Evolutionary conservation across 1,284 basidiomycete species (phyloP).

Genomic region (Sporisorium reilianum): DNA sequence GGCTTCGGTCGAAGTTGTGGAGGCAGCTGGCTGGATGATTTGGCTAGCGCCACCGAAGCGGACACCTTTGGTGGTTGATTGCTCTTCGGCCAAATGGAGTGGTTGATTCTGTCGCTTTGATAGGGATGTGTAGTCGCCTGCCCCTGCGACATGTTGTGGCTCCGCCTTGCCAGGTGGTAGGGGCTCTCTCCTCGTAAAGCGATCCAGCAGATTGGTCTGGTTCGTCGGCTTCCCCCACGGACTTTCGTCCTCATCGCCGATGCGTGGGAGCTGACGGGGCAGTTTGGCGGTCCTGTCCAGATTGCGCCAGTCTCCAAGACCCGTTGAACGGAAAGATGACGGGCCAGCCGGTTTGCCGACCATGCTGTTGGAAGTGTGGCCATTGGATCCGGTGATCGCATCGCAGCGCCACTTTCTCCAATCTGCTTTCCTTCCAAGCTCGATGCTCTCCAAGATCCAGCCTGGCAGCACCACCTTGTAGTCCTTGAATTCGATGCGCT

Average conservation of each 20-base stretch:
- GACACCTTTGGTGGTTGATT: conserved; percentile 13
- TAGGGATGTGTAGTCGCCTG: no score
- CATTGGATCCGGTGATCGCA: conserved; percentile 41
- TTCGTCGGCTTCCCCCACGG: conserved; percentile 49
- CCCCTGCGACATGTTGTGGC: no score
- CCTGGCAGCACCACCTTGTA: conserved; percentile 89
- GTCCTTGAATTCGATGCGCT: conserved; percentile 85
- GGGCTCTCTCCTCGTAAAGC: conserved; percentile 22
- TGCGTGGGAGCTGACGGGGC: conserved; percentile 30
- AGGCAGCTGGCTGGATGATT: conserved; percentile 12
- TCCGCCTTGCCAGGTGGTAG: not conserved
- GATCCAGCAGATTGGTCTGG: conserved; percentile 41
- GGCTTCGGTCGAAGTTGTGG: not conserved
- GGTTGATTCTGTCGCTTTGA: not conserved
- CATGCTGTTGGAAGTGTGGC: conserved; percentile 40
- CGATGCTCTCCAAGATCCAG: conserved; percentile 85
- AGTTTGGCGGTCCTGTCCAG: conserved; percentile 28
- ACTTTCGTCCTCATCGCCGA: conserved; percentile 41
- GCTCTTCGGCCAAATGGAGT: not conserved
- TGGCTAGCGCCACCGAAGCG: conserved; percentile 23
- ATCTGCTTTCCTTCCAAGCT: conserved; percentile 77
- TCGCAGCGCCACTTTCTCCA: conserved; percentile 74
- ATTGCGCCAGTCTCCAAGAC: conserved; percentile 36
- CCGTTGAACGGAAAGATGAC: not conserved
- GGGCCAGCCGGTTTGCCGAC: conserved; percentile 15